phyloP scores from a whole-genome alignment of 1,139 yeast genomes.

The Pichia cactophila region DNA sequence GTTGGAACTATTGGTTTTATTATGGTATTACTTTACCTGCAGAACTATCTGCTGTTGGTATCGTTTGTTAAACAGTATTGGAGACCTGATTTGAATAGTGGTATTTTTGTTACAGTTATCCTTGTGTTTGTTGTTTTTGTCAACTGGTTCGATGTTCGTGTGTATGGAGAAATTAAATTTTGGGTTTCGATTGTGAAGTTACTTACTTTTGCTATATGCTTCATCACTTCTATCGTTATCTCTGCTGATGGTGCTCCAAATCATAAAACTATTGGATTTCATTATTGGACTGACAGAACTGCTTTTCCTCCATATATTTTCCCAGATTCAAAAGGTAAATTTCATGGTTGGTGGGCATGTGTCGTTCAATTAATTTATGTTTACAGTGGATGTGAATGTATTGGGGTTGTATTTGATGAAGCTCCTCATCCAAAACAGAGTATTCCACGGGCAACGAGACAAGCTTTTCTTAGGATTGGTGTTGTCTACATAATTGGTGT shows the following conservation, averaged over 20 bases:
- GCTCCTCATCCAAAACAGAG: constrained; percentile 39
- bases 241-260: constrained; percentile 56
- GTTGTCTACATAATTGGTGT: constrained; percentile 46
- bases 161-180: constrained; percentile 64
- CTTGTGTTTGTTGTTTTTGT: constrained; percentile 36
- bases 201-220: constrained; percentile 48
- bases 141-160: constrained; percentile 35
- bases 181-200: constrained; percentile 58
- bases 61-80: constrained; percentile 50
- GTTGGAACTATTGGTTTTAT: constrained; percentile 55
- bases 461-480: constrained; percentile 60
- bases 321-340: constrained; percentile 31
- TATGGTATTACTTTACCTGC: constrained; percentile 63
- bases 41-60: constrained; percentile 50
- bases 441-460: constrained; percentile 64
- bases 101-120: constrained; percentile 52
- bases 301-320: constrained; percentile 5
- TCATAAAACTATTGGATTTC: constrained; percentile 56
- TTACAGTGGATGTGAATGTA: constrained; percentile 43
- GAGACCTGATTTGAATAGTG: constrained; percentile 46
- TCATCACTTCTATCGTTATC: constrained; percentile 38
- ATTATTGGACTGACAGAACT: constrained; percentile 42
- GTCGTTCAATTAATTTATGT: constrained; percentile 39
- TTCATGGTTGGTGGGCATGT: constrained; percentile 25
- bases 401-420: constrained; percentile 39